Evolutionary conservation across 805 yeast species (phyloP).

Genomic region (Yarrowia osloensis): DNA sequence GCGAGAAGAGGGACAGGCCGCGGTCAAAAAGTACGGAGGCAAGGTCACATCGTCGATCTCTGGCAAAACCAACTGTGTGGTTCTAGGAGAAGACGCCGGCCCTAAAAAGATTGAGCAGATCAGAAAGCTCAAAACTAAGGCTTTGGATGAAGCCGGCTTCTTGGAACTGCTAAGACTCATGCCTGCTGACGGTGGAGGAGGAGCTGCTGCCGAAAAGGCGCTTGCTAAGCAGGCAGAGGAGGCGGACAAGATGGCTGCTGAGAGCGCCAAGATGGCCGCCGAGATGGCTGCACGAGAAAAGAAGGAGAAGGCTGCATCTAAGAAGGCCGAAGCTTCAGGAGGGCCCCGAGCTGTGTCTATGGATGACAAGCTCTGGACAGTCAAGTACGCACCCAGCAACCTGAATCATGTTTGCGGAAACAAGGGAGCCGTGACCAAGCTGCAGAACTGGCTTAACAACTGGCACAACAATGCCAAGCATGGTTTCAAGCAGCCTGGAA

Average conservation of each 20-base stretch:
- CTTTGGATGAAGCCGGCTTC: conserved; percentile 86
- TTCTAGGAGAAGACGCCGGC: conserved; percentile 94
- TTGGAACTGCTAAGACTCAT: conserved; percentile 66
- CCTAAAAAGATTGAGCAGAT: conserved; percentile 89
- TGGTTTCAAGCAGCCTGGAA: conserved; percentile 54
- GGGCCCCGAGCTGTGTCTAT: neutral
- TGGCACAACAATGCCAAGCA: conserved; percentile 66
- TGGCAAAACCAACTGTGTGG: conserved; percentile 82
- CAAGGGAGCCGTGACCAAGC: conserved; percentile 66
- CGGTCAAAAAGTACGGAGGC: conserved; percentile 89
- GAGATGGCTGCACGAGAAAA: conserved; percentile 49
- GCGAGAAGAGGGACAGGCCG: conserved; percentile 69
- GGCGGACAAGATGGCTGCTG: conserved; percentile 56
- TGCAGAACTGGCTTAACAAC: conserved; percentile 70
- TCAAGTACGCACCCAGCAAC: conserved; percentile 82
- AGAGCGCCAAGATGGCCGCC: conserved; percentile 51
- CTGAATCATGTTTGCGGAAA: conserved; percentile 87
- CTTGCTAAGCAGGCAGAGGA: conserved; percentile 68
- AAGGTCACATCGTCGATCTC: conserved; percentile 80
- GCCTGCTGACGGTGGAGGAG: conserved; percentile 92
- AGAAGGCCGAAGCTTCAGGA: conserved; percentile 27
- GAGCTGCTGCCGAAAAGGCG: conserved; percentile 76
- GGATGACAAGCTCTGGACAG: conserved; percentile 68
- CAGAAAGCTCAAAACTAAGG: conserved; percentile 68
- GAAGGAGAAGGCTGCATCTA: conserved; percentile 35